A percentile compares a stretch with the other conserved stretches of the same genome.
These are phyloP conservation scores for Cystoderma amianthinum DNA, from an alignment of 768 basidiomycete species.

Conservation along the genomic window DNA sequence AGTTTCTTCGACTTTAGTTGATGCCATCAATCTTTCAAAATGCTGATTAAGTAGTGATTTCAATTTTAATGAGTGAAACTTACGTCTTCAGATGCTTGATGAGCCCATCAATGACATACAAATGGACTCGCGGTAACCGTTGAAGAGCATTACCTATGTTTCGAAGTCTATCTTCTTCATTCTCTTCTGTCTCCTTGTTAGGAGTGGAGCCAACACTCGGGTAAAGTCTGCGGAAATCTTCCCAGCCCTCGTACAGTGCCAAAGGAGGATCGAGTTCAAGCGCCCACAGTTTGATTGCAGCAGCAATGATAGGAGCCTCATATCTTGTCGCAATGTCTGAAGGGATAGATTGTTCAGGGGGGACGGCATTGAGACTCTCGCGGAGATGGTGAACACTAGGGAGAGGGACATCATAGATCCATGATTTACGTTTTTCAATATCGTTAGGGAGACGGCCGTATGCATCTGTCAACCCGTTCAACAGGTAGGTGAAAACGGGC, in stretches of 20 bases:
- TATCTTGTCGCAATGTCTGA: constrained; percentile 48
- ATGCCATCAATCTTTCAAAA: constrained; percentile 52
- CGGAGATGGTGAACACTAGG: constrained; percentile 79
- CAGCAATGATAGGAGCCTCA: constrained; percentile 84
- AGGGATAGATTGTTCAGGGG: constrained; percentile 49
- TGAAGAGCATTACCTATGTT: constrained; percentile 58
- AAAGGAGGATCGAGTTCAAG: constrained; percentile 90
- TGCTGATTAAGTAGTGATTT: not conserved
- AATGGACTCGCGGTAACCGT: constrained; percentile 69
- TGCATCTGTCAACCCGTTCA: constrained; percentile 54
- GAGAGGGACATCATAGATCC: constrained; percentile 94
- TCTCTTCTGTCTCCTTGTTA: constrained; percentile 28
- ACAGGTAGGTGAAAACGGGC: constrained; percentile 62
- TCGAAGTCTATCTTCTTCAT: constrained; percentile 55
- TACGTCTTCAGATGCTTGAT: constrained; percentile 72
- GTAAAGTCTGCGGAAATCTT: constrained; percentile 84
- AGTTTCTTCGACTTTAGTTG: constrained; percentile 62
- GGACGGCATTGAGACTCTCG: constrained; percentile 74
- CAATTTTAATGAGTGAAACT: constrained; percentile 24
- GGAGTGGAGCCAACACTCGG: constrained; percentile 57
- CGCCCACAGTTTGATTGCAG: constrained; percentile 80
- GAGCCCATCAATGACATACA: constrained; percentile 74
- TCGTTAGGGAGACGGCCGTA: constrained; percentile 60
- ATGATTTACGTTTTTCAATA: constrained; percentile 78
- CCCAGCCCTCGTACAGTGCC: constrained; percentile 84